Evolutionary conservation across 306 rosid genomes (phyloP).

Genomic region (Luffa acutangula): DNA sequence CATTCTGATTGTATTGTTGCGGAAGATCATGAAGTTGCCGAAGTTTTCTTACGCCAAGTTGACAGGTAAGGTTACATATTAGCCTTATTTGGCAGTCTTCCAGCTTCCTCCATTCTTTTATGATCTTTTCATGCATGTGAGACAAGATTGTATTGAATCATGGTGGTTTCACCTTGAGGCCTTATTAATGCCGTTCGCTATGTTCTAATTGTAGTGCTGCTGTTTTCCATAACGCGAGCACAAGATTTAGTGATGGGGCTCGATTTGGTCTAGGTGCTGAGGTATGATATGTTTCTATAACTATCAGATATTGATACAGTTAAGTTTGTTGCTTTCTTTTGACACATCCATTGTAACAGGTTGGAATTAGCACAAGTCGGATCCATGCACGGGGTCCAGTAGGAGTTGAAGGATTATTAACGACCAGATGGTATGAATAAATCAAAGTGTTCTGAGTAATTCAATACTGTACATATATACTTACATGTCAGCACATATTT

Average conservation of each 20-base stretch:
- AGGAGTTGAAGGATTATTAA: conserved; percentile 94
- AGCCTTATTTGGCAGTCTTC: background rate
- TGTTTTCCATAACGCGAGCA: conserved; percentile 93
- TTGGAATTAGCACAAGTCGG: conserved; percentile 93
- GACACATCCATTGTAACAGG: conserved; percentile 29
- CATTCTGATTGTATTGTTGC: conserved; percentile 86
- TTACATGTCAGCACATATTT: background rate
- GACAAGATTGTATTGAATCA: background rate
- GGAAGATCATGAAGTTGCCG: conserved; percentile 65
- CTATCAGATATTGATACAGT: background rate
- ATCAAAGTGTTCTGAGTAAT: background rate
- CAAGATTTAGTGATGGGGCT: conserved; percentile 91
- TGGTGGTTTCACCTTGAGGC: background rate
- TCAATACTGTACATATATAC: background rate
- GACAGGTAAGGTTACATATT: conserved; percentile 45
- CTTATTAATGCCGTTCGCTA: background rate
- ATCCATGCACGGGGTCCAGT: conserved; percentile 98
- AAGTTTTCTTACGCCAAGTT: conserved; percentile 61
- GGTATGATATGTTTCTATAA: conserved; percentile 27
- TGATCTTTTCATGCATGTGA: background rate
- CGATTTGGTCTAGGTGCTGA: conserved; percentile 98
- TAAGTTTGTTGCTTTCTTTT: background rate
- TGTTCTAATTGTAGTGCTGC: conserved; percentile 67
- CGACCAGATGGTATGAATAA: conserved; percentile 74
- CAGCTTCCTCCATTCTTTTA: background rate